Base-by-base conservation (phyloP, 805 yeast genomes). In the Lipomyces chichibuensis region DNA sequence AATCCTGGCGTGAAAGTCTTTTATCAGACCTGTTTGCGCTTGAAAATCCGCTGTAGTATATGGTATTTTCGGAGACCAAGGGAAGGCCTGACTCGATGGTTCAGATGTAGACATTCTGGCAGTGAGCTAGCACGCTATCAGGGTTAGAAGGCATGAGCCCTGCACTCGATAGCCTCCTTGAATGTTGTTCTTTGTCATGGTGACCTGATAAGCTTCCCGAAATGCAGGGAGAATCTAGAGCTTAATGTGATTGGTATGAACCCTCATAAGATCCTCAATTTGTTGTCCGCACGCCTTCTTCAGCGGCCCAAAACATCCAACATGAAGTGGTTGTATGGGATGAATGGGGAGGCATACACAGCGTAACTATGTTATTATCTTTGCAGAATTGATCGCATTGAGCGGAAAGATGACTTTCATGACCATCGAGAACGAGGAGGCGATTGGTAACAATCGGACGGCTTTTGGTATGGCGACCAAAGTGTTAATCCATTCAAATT, bases 331-430 rank as follows among this genome's bases (percentile, higher is more conserved):
- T 29, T 63, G 66, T 17, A 59, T 59, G n/a, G 20, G 13, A 20
- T 63, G 66, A n/a, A n/a, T n/a, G 66, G 23, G 64, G 59, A 59
- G 66, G 64, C 56, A 57, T 62, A 58, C 63, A 62, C 13, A 62
- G 57, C n/a, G 62, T 57, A 32, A 62, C 20, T 13, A 62, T 62
- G 5, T 56, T 57, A 23, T 57, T 56, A 1, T 62, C 39, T 39
- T 25, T 11, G 56, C 64, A 62, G 52, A 33, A 60, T 9, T 17
- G 35, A n/a, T 49, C 27, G 33, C 59, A 63, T 8, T 11, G 49
- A 14, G 63, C 51, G 3, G 64, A 63, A 29, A 17, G 27, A 43
- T 63, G 66, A 37, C 64, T 58, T 33, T 63, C 64, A 43, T 63
- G 66, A 32, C 66, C 58, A 39, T 63, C 65, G 53, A 63, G 39